phyloP scores from a whole-genome alignment of 805 yeast genomes.

The Kluyveromyces lactis region DNA sequence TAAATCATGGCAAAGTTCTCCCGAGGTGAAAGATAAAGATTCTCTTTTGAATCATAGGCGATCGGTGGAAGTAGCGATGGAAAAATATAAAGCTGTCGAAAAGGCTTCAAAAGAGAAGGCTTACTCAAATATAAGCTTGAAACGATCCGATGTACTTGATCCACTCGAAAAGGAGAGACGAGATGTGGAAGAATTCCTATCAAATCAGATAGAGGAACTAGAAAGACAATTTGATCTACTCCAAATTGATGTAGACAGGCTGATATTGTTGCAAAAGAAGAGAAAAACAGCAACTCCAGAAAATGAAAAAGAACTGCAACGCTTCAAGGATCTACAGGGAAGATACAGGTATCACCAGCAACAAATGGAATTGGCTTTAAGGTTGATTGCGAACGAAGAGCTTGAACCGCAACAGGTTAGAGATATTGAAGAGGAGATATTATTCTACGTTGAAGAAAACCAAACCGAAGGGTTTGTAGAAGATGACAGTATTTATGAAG shows the following conservation, averaged over 20 bases:
- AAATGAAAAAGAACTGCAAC: conserved; percentile 35
- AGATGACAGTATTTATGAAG: conserved; percentile 90
- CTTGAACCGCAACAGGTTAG: conserved; percentile 70
- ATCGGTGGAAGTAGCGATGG: conserved; percentile 77
- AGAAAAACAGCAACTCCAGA: conserved; percentile 25
- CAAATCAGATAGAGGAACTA: conserved; percentile 65
- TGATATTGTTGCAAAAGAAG: conserved; percentile 24
- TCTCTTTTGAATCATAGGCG: conserved; percentile 69
- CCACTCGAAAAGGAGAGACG: conserved; percentile 75
- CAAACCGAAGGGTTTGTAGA: conserved; percentile 88
- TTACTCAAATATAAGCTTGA: conserved; percentile 84
- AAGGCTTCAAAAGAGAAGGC: conserved; percentile 91
- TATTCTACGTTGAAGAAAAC: conserved; percentile 84
- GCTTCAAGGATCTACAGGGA: conserved; percentile 49
- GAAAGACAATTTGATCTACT: conserved; percentile 72
- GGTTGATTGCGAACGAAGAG: conserved; percentile 74
- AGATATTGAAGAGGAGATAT: conserved; percentile 77
- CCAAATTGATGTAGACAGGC: conserved; percentile 43
- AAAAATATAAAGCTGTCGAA: conserved; percentile 90
- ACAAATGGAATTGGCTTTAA: conserved; percentile 68
- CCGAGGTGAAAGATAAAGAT: conserved; percentile 86
- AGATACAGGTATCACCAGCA: conserved; percentile 76
- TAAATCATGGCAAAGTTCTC: conserved; percentile 88
- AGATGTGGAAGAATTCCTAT: conserved; percentile 63
- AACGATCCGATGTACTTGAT: conserved; percentile 52